phyloP scores from a whole-genome alignment of 306 rosid species.

The Prinsepia uniflora region DNA sequence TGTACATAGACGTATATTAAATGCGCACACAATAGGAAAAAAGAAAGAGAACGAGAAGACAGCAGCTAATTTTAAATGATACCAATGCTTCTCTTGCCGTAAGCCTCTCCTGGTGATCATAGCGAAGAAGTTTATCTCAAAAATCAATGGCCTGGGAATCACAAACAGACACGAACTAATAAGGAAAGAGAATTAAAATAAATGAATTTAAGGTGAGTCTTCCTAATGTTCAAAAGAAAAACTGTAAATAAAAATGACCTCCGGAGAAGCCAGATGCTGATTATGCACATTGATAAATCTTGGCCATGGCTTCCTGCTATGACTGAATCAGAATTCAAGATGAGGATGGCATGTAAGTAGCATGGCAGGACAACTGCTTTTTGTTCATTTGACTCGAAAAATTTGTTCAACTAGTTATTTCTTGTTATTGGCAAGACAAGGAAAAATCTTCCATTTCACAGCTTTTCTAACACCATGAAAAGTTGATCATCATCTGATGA shows the following conservation, averaged over 20 bases:
- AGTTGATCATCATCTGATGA: not conserved
- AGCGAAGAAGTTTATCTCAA: constrained; percentile 88
- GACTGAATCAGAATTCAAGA: constrained; percentile 48
- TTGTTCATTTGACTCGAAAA: not conserved
- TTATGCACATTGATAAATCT: constrained; percentile 79
- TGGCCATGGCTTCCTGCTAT: constrained; percentile 88
- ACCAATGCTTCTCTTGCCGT: constrained; percentile 97
- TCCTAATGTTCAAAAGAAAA: not conserved
- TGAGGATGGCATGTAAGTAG: not conserved
- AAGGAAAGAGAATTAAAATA: not conserved
- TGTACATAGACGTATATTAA: not conserved
- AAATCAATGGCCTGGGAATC: constrained; percentile 76
- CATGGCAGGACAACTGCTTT: constrained; percentile 6
- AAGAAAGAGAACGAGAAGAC: not conserved
- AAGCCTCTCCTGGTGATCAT: constrained; percentile 92
- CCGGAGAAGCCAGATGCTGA: constrained; percentile 87
- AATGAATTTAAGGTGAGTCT: not conserved
- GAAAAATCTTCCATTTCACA: not conserved
- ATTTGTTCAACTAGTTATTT: not conserved
- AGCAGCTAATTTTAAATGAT: constrained; percentile 7
- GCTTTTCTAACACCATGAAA: not conserved
- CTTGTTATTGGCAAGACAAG: not conserved
- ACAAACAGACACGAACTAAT: not conserved
- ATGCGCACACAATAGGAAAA: not conserved
- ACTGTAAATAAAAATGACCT: constrained; percentile 41